Evolutionary conservation across 352 stramenopile species (phyloP), one percentile per base, ranked within the genome.

Genomic region (Pythium monospermum): DNA sequence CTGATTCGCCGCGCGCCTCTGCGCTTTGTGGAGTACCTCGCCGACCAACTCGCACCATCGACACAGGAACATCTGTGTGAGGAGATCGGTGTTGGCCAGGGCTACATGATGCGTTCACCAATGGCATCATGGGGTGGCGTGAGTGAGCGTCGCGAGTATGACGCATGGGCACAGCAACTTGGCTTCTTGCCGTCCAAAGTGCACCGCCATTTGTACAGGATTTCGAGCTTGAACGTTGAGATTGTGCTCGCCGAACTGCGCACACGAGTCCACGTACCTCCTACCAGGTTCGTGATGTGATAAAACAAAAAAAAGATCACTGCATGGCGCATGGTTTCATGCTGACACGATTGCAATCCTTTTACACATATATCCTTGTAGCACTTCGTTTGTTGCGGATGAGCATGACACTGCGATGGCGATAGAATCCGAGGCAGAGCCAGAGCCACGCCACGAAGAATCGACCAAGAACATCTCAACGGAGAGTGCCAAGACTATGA

Each of bases 191-290:
- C 66, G n/a, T 60, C 64, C 19, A 28, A 54, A 16, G 54, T 63
- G 19, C 61, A 64, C 37, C 57, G 51, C 23, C 69, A 71, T 1
- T 59, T 76, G 25, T 69, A 76, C 33, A 66, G 74, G 19, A 72
- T 87, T 25, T 66, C 70, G 4, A 86, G 67, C 44, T 56, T 85
- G 11, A 82, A 85, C 26, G 78, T 74, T 0, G 69, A 87, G 19
- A 67, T 82, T 40, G 76, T 92, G 27, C 35, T 77, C 6, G 61
- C 48, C 27, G 79, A 84, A 36, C 49, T 90, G 5, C 70, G 61
- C 38, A 61, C 41, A 22, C 61, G 71, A 19, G 49, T 71, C 27
- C 47, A 23, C 2, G 11, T 43, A 15, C 47, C 2, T 6, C 22
- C 39, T 4, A 27, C 39, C 5, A 33, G 41, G 56, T 64, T 30